Evolutionary conservation across 2,329 filamentous ascomycete species (phyloP), one percentile per base, ranked within the genome.

Genomic region (Chaetomium globosum): DNA sequence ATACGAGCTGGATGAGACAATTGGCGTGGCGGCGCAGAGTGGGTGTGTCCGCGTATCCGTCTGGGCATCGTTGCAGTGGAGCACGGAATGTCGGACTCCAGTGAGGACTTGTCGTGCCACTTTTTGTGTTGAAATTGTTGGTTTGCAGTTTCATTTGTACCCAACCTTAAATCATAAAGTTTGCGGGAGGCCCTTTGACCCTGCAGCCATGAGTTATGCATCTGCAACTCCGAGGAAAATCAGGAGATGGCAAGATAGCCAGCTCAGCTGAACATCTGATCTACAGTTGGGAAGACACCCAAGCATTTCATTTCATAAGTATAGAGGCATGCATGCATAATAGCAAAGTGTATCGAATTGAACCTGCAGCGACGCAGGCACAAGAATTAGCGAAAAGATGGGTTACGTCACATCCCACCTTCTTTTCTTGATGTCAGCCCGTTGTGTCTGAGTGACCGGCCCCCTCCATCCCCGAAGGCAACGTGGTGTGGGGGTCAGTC

Each of bases 1-100:
- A 67, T 67, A 67, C 65, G 65, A 67, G 59, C 49, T 61, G 53
- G 43, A 61, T 64, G 59, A 65, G 66, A 67, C 63, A 67, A 60
- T 65, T 57, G 48, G 33, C 21, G 39, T 55, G 62, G 61, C 60
- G 31, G 56, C 48, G n/a, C 21, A 51, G 30, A 30, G 23, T 39
- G 36, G 28, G 63, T 43, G 10, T 30, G 39, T 61, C 54, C 53
- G 46, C 63, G 54, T 63, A 63, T 63, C 51, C 43, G 43, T 43
- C 60, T 56, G 21, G 43, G 43, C 61, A 30, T 16, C 23, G 30
- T n/a, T 9, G 28, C 16, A 2, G 46, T 36, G 57, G 57, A 54
- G 59, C 51, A 53, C 26, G 51, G 51, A 53, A 48, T 23, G 46
- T 48, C 46, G 26, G 39, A 58, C 16, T 39, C 46, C 48, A 59